Evolutionary conservation across 2,329 filamentous ascomycete genomes (phyloP).

Genomic region (Colletotrichum zoysiae): DNA sequence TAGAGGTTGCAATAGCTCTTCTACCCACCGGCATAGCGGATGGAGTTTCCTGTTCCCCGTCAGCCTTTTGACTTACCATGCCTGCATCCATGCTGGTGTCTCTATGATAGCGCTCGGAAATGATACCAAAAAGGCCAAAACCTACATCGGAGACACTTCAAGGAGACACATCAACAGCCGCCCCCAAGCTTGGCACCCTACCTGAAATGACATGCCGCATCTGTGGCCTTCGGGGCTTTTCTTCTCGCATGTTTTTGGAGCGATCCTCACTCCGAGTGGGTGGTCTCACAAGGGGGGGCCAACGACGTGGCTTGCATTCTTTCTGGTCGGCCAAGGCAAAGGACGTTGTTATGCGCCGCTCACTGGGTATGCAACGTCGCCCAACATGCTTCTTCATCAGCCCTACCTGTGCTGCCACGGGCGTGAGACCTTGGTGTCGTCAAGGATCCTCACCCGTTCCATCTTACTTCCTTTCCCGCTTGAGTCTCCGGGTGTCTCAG

Average conservation of each 20-base stretch:
- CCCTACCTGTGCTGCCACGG: conserved; percentile 15
- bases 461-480: conserved; percentile 1
- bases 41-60: no score
- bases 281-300: not conserved
- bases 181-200: not conserved
- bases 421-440: conserved; percentile 11
- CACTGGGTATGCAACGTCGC: conserved; percentile 12
- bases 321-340: conserved; percentile 9
- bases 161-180: not conserved
- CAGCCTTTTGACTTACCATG: not conserved
- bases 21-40: not conserved
- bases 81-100: not conserved
- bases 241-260: conserved; percentile 13
- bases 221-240: conserved; percentile 38
- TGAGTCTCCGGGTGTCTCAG: conserved; percentile 30
- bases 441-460: conserved; percentile 12
- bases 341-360: not conserved
- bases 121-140: not conserved
- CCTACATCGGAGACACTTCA: not conserved
- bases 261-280: conserved; percentile 19
- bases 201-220: conserved; percentile 27
- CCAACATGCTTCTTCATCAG: conserved; percentile 29
- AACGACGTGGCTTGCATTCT: conserved; percentile 23
- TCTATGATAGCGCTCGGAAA: not conserved
- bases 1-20: not conserved